Base-by-base conservation (phyloP, 2,329 filamentous ascomycete genomes). In the Clathrospora elynae region DNA sequence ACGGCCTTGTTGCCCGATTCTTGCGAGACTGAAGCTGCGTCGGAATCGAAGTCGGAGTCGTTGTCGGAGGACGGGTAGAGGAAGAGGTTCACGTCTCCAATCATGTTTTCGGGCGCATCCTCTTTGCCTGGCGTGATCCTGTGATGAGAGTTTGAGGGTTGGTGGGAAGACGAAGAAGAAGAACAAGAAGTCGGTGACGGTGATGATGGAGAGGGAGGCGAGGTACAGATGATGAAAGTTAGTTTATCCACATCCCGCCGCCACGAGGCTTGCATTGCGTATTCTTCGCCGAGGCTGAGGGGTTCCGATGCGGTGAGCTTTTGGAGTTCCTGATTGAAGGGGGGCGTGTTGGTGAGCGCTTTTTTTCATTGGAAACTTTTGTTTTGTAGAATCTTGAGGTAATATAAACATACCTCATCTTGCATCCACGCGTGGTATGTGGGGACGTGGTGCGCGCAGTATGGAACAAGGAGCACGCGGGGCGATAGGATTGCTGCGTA, bases 351-450 rank as follows among this genome's bases (percentile, higher is more conserved):
- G n/a, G n/a, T n/a, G n/a, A n/a, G n/a, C n/a, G n/a, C n/a, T n/a
- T n/a, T n/a, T n/a, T n/a, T n/a, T n/a, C n/a, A n/a, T n/a, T n/a
- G n/a, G n/a, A n/a, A n/a, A n/a, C n/a, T n/a, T n/a, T n/a, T n/a
- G n/a, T n/a, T n/a, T n/a, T n/a, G n/a, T n/a, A n/a, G n/a, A 18
- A 26, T 20, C 11, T n/a, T 16, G 11, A 16, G 6, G 11, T 9
- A 7, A 13, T 13, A 8, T 8, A 19, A 20, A 55, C 56, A 24
- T 68, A 79, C 86, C 36, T 85, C 79, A 61, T 93, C 85, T 75
- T 91, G 80, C 91, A 97, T 96, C 92, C 92, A 97, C 61, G 78
- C 74, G 66, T 96, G 89, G 67, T 96, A 96, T 24, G 79, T 84
- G 11, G 78, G 78, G 16, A 97, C 92, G 74, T 96, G 92, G 63